Evolutionary conservation across 2,329 filamentous ascomycete species (phyloP), one percentile per base, ranked within the genome.

Genomic region (Simplicillium sp.): DNA sequence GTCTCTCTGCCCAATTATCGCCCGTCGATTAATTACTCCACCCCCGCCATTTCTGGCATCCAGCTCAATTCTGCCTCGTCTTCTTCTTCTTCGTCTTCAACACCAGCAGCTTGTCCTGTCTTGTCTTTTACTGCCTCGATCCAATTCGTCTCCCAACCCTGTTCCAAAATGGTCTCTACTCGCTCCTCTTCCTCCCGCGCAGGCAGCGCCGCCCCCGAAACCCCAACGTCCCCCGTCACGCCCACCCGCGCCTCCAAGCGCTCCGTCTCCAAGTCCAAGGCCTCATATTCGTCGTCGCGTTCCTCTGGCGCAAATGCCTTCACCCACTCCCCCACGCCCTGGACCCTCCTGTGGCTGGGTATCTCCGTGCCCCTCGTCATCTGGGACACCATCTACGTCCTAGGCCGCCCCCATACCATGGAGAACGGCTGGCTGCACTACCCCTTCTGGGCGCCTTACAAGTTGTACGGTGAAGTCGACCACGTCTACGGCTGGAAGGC

Each of bases 331-430:
- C 73, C 74, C 5, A 60, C 67, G 7, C 44, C 52, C 2, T 41
- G 57, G 1, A 73, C 67, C 16, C 71, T 87, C 34, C 49, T 79
- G 47, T 94, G 87, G 87, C 70, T 94, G 18, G 61, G 71, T 44
- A 48, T 90, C 46, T 88, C 84, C 15, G 64, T 92, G 13, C 86
- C 85, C 2, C 72, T 94, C 45, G 86, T 94, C 37, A 55, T 77
- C 38, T 94, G 88, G 88, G 88, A 95, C 64, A 76, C 75, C 25
- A 67, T 69, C 43, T 95, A 94, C 65, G 78, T 94, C 32, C 68
- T 94, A 36, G 66, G 85, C 40, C 84, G 88, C 15, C 88, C 88
- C 25, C 76, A 82, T 60, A 84, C 80, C 43, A 92, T 95, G 84
- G 77, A 81, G 0, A 85, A 86, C 50, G 87, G 87, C 13, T 63